Evolutionary conservation across 2,329 filamentous ascomycete species (phyloP).

Genomic region (Monilinia polystroma): DNA sequence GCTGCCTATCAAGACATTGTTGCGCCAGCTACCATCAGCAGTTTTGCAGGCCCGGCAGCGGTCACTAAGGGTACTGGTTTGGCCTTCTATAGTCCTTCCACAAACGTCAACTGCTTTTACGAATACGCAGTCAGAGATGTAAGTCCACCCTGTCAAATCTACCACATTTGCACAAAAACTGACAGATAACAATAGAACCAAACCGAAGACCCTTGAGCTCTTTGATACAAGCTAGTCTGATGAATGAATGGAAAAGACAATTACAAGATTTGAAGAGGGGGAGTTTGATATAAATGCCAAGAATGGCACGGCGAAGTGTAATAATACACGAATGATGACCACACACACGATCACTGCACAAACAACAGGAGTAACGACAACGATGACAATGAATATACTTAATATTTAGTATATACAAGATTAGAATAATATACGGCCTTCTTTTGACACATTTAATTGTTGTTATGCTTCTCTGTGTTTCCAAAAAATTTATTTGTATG

Average conservation of each 20-base stretch:
- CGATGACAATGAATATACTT: background rate
- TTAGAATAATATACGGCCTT: background rate
- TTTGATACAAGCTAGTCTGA: too few relatives aligned
- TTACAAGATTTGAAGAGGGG: too few relatives aligned
- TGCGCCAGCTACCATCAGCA: conserved; percentile 11
- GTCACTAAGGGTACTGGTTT: conserved; percentile 5
- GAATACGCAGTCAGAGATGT: conserved; percentile 19
- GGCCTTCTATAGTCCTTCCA: conserved; percentile 7
- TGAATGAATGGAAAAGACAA: background rate
- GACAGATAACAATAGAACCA: background rate
- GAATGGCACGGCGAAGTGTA: background rate
- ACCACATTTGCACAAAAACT: background rate
- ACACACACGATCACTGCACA: background rate
- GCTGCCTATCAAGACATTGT: conserved; percentile 13
- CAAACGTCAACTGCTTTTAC: conserved; percentile 14
- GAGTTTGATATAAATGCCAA: background rate
- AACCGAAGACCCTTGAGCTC: background rate
- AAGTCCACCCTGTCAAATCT: background rate
- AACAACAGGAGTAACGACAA: background rate
- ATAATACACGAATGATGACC: background rate
- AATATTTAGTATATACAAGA: background rate
- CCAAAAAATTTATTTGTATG: too few relatives aligned
- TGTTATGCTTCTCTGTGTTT: too few relatives aligned
- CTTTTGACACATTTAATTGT: background rate
- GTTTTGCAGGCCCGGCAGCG: conserved; percentile 10